phyloP scores from a whole-genome alignment of 1,284 basidiomycete genomes.

The Testicularia cyperi region DNA sequence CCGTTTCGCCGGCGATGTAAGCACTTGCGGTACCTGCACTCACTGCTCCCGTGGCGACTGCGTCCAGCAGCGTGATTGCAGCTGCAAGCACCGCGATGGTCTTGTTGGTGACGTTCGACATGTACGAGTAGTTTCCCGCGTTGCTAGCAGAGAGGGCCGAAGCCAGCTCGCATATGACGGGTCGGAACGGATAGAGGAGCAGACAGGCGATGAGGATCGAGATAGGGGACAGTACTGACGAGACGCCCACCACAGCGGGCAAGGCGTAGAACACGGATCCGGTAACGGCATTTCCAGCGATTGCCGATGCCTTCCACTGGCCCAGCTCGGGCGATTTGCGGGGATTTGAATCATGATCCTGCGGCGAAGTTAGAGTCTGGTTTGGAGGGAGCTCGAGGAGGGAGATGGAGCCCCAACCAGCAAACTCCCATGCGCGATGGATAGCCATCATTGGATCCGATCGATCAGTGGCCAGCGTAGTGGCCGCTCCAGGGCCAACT shows the following conservation, averaged over 20 bases:
- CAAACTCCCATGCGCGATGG: constrained; percentile 43
- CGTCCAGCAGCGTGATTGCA: constrained; percentile 43
- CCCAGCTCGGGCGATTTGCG: constrained; percentile 8
- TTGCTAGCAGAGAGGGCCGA: constrained; percentile 33
- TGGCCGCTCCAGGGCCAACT: constrained; percentile 3
- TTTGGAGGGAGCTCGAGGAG: constrained; percentile 35
- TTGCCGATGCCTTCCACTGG: constrained; percentile 39
- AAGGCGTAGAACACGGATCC: constrained; percentile 49
- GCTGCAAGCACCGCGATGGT: constrained; percentile 37
- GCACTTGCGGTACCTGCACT: constrained; percentile 40
- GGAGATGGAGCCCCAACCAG: constrained; percentile 49
- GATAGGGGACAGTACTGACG: constrained; percentile 40
- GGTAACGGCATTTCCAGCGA: constrained; percentile 48
- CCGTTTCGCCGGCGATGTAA: constrained; percentile 33
- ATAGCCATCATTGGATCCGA: constrained; percentile 33
- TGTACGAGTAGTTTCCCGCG: constrained; percentile 41
- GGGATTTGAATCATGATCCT: neutral
- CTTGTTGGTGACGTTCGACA: constrained; percentile 37
- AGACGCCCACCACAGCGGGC: constrained; percentile 40
- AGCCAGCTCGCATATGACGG: constrained; percentile 43
- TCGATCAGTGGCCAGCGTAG: constrained; percentile 18
- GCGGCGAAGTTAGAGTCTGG: too few species aligned
- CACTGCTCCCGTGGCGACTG: constrained; percentile 43
- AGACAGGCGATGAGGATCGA: constrained; percentile 42
- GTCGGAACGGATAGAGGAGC: constrained; percentile 42